Base-by-base conservation (phyloP, 169 alveolate genomes). In the Plasmodium chabaudi region DNA sequence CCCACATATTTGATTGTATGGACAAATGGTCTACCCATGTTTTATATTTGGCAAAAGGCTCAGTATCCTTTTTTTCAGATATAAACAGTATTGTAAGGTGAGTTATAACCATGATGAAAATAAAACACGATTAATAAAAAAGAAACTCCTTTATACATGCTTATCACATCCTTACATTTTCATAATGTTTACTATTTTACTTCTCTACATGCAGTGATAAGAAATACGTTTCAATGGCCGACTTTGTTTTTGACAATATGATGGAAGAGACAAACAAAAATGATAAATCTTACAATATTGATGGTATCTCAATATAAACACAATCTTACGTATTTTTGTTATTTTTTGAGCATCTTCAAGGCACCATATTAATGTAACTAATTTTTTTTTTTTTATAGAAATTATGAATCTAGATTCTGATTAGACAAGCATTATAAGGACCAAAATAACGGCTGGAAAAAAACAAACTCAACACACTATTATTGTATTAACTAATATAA, bases 1-100 rank as follows among this genome's bases (percentile, higher is more conserved):
- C 90, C 2, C 90, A 82, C 47, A 82, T 82, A 21, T 82, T 82
- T 56, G 90, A 82, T 19, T 57, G 69, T 82, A 82, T 82, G 86
- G 86, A 82, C 3, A 68, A 68, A 25, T 82, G 90, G 90, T 82
- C 73, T 82, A 82, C 65, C 57, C 90, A 82, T 59, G 42, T 82
- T 39, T 69, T 82, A 25, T 82, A 82, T 44, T 72, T 82, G 63
- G 67, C 86, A 55, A 69, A 82, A 17, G 90, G 90, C 6, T 23
- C 70, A 19, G 73, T 82, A 15, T 27, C 82, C 17, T 68, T 55
- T 68, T 82, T 68, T 82, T 65, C 90, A 17, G 63, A 44, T 44
- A 82, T 82, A 67, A 15, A 60, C 19, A 44, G 21, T 55, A 49
- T 82, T 67, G 56, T 46, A 55, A 82, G 39, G 90, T 82, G 53